Evolutionary conservation across 257 asterid genomes (phyloP), one percentile per base, ranked within the genome.

Genomic region (Scutellaria galericulata): DNA sequence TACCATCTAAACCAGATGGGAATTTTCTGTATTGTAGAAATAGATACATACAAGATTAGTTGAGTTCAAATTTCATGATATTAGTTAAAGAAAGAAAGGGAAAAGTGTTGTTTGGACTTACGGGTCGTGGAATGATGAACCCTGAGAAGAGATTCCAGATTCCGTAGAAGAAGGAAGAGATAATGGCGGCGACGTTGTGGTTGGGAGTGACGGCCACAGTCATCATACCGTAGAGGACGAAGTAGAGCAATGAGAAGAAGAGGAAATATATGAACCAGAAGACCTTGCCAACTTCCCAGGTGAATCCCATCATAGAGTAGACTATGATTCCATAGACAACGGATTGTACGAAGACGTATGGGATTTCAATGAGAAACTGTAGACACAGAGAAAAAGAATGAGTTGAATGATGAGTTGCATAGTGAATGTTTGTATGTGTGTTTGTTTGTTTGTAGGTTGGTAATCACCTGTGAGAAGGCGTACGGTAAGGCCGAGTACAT

Each of bases 1-100:
- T 86, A 87, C 97, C 97, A 91, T 83, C 95, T 86, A 89, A 92
- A 87, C 96, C 96, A 91, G 1, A 91, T 13, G 0, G 97, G 92
- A 22, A 89, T 87, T 64, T 83, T 84, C 97, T 91, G 91, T 80
- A 31, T 70, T n/a, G 37, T 53, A 12, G 0, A 6, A 7, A 66
- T 40, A 10, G 41, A 27, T 72, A n/a, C 9, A 50, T 14, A 62
- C 44, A 3, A 5, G 3, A 58, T 39, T 6, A 55, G 52, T 40
- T 39, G 31, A 35, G 27, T 41, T 53, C 27, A 24, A 63, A 8
- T n/a, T 57, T 37, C 20, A 46, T 52, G 24, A 1, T 5, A 31
- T 3, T 39, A 9, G 37, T 31, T 61, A 18, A 9, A 12, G 6
- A 7, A 6, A 58, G 18, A 55, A 12, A 61, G 27, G 27, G 27